A percentile compares a stretch with the other conserved stretches of the same genome.
These are phyloP conservation scores for Tylopilus cervinicoccineus DNA, from an alignment of 768 basidiomycete species.

Conservation along the genomic window DNA sequence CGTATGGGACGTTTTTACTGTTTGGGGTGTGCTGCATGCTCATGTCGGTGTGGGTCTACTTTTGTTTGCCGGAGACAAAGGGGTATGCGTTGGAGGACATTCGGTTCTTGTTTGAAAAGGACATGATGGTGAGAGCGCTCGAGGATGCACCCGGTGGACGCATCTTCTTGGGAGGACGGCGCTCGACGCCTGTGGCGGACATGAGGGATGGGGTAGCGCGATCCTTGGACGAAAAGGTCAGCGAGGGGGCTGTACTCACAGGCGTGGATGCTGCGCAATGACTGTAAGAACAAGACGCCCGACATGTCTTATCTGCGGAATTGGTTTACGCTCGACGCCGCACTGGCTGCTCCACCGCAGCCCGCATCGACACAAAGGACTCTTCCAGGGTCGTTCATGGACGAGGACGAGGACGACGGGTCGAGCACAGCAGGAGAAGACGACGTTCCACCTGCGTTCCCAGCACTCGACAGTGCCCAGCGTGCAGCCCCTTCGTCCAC, in stretches of 20 bases:
- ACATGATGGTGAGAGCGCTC: constrained; percentile 30
- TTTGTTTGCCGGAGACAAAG: constrained; percentile 40
- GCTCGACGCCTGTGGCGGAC: constrained; percentile 27
- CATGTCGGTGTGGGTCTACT: constrained; percentile 34
- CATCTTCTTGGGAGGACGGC: constrained; percentile 24
- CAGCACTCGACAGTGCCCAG: constrained; percentile 68
- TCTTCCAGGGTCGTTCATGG: constrained; percentile 22
- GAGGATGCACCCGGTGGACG: constrained; percentile 34
- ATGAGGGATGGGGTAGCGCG: constrained; percentile 10
- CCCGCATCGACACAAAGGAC: background rate
- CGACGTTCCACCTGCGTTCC: constrained; percentile 71
- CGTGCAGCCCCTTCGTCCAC: constrained; percentile 37
- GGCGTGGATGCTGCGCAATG: background rate
- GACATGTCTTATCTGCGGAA: constrained; percentile 50
- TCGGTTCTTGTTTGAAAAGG: constrained; percentile 34
- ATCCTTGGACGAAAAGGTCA: background rate
- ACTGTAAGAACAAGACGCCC: too few species aligned
- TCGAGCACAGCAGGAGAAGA: constrained; percentile 44
- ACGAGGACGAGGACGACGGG: constrained; percentile 34
- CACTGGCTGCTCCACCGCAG: constrained; percentile 12
- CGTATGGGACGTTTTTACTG: constrained; percentile 31
- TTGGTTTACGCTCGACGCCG: constrained; percentile 45
- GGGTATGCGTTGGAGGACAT: constrained; percentile 39
- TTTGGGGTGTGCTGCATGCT: constrained; percentile 32
- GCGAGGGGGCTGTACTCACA: background rate